Evolutionary conservation across 2,329 filamentous ascomycete genomes (phyloP).

Genomic region (Colletotrichum ledebouriae): DNA sequence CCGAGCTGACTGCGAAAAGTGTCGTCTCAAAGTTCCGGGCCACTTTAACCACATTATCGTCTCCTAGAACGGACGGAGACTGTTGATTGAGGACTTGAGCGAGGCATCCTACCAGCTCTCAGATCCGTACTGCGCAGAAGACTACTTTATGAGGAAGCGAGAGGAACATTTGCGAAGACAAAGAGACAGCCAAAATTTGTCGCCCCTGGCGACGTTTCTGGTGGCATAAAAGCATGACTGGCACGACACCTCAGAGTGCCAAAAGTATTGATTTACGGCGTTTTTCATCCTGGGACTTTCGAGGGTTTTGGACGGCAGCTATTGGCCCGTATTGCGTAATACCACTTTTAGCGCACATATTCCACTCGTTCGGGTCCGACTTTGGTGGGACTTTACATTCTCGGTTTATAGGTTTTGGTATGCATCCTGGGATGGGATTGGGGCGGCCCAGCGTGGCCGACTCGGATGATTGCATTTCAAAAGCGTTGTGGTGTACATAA

Average conservation of each 20-base stretch:
- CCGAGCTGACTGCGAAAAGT: conserved; percentile 83
- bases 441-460: conserved; percentile 25
- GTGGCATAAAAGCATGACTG: conserved; percentile 5
- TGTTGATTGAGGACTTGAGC: conserved; percentile 6
- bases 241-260: neutral
- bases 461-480: conserved; percentile 16
- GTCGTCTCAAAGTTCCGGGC: conserved; percentile 78
- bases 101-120: neutral
- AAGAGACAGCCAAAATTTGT: neutral
- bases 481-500: conserved; percentile 37
- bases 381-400: conserved; percentile 7
- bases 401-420: conserved; percentile 29
- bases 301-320: conserved; percentile 4
- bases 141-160: neutral
- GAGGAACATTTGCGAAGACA: neutral
- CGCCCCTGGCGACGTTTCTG: neutral
- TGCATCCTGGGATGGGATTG: conserved; percentile 26
- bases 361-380: conserved; percentile 29
- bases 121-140: neutral
- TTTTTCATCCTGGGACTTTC: conserved; percentile 9
- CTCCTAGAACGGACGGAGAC: conserved; percentile 59
- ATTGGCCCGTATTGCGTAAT: conserved; percentile 22
- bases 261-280: conserved; percentile 1
- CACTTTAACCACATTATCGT: conserved; percentile 86
- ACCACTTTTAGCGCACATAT: conserved; percentile 35